Evolutionary conservation across 1,139 yeast species (phyloP).

Genomic region (Suhomyces ambrosiae): DNA sequence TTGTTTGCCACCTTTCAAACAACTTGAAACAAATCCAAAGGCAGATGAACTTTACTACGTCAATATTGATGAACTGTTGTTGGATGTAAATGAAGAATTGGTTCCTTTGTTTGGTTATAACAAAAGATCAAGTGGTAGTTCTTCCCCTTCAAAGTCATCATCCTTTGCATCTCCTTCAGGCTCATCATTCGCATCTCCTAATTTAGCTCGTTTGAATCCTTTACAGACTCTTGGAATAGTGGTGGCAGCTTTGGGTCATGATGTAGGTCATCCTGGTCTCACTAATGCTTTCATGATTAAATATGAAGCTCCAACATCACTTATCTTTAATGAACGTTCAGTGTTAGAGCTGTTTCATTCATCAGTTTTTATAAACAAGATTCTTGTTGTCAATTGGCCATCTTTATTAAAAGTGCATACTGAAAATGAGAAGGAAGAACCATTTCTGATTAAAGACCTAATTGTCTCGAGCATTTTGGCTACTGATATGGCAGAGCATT

Average conservation of each 20-base stretch:
- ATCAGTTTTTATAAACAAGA: constrained; percentile 61
- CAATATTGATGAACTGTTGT: constrained; percentile 11
- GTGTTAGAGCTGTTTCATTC: constrained; percentile 85
- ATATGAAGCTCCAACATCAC: constrained; percentile 66
- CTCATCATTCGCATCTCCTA: constrained; percentile 8
- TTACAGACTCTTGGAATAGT: constrained; percentile 60
- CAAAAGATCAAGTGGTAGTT: constrained; percentile 1
- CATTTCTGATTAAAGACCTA: constrained; percentile 30
- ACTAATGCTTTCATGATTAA: constrained; percentile 73
- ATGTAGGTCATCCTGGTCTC: constrained; percentile 94
- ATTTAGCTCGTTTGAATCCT: constrained; percentile 34
- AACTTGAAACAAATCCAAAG: constrained; percentile 35
- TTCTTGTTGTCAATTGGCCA: constrained; percentile 70
- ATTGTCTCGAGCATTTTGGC: constrained; percentile 63
- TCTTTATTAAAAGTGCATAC: constrained; percentile 30
- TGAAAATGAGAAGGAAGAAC: constrained; percentile 17
- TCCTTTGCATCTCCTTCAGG: constrained; percentile 3
- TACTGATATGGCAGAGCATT: constrained; percentile 94
- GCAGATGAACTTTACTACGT: constrained; percentile 25
- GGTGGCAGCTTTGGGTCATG: constrained; percentile 91
- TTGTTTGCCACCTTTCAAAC: constrained; percentile 46
- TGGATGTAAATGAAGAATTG: constrained; percentile 11
- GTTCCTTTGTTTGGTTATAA: constrained; percentile 12
- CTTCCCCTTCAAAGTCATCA: constrained; percentile 33
- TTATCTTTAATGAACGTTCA: constrained; percentile 62